Base-by-base conservation (phyloP, 306 rosid genomes). In the Prunus campanulata region DNA sequence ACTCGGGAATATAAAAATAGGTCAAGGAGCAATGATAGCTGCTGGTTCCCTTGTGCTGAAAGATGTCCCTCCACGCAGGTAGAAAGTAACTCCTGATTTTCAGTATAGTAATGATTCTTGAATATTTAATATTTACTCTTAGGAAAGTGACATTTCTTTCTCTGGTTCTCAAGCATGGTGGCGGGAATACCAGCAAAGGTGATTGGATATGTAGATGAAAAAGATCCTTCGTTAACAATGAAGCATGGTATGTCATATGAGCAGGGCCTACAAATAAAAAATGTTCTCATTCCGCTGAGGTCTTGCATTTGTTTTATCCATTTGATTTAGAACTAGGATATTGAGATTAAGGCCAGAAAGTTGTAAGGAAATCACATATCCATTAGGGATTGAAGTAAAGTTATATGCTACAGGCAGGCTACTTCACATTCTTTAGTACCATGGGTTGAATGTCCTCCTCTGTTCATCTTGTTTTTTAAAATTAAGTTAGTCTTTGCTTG, bases 21-120 rank as follows among this genome's bases (percentile, higher is more conserved):
- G 97, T 70, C 83, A 85, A 55, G 98, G 96, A 64, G 91, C 94
- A 10, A 85, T 95, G 96, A 81, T 95, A 66, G 97, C 97, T 79
- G 90, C 97, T 29, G 91, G 96, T 63, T 95, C 97, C 72, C 89
- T 95, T 24, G 96, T 95, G 84, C 84, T 95, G 66, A 90, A 92
- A 75, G 89, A 89, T 22, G 84, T 88, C 75, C 89, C 97, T 82
- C 86, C 97, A 24, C 96, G 70, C 78, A 85, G 98, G 98, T 95
- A 72, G 66, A 52, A 74, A 75, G 59, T 11, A 29, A 54, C 69
- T 57, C 63, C 77, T 52, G 14, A 55, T 49, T 62, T 20, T n/a
- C 62, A 3, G 30, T 47, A 2, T 44, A 42, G n/a, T 25, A 4
- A 42, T 51, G 42, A n/a, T 61, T 20, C 39, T 19, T 57, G 25